Evolutionary conservation across 2,329 filamentous ascomycete genomes (phyloP), one percentile per base, ranked within the genome.

Genomic region (Pseudogymnoascus sp.): DNA sequence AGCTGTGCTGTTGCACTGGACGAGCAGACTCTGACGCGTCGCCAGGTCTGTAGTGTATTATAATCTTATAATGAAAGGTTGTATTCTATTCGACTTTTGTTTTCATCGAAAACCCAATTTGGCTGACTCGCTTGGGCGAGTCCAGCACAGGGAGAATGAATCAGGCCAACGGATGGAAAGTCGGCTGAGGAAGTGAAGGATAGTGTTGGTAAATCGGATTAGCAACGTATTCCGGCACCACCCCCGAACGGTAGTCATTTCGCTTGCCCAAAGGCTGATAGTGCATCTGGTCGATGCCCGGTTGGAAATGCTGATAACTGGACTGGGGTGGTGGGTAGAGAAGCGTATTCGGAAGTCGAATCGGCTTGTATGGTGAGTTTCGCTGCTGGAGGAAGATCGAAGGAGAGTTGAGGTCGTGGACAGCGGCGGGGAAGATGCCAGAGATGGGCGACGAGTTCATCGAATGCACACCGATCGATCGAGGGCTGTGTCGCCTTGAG

Each of bases 341-440:
- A n/a, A 98, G 83, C 0, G 92, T 96, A 69, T 95, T 92, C 65
- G 97, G 91, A 66, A 91, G 85, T 62, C 93, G 89, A 41, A 97
- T 89, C 1, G 93, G 93, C 68, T 92, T 90, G 77, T 98, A 98
- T 2, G 95, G 95, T 63, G 93, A 98, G 67, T 90, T 88, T 64
- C 95, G 85, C 74, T 96, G 91, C 72, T 90, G 89, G 39, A 97
- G 81, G 76, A 96, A 96, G 71, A 91, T 85, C 10, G 90, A 93
- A 0, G 93, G 93, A 34, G 95, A 98, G 21, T 72, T 71, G 54
- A 78, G 79, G 41, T 80, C 77, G 11, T 84, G 79, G 67, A 81
- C 84, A 65, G 82, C 78, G 63, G 79, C 79, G 71, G 74, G 68
- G 60, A 70, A 73, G 10, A 72, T 72, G 1, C 72, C 70, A 60